These are phyloP conservation scores for Massariosphaeria phaeospora DNA, from an alignment of 495 filamentous ascomycete genomes.

Conservation along the genomic window DNA sequence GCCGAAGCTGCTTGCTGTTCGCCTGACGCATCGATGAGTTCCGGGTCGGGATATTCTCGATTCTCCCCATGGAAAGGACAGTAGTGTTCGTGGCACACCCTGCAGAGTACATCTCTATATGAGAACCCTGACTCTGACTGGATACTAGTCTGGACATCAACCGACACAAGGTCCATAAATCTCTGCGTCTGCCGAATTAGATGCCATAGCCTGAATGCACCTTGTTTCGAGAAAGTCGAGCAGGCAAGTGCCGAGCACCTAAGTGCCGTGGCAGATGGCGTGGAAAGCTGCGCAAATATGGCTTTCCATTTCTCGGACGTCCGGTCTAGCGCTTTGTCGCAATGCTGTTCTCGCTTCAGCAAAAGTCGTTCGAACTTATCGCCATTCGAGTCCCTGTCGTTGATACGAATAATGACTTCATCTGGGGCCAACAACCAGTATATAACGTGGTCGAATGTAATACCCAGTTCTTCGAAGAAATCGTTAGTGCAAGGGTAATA, in stretches of 20 bases:
- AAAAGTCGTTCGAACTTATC: background rate
- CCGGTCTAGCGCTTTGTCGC: conserved; percentile 36
- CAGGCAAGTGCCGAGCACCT: conserved; percentile 31
- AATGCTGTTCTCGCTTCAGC: background rate
- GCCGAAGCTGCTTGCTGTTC: too few relatives aligned
- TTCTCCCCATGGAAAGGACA: conserved; percentile 38
- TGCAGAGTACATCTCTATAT: background rate
- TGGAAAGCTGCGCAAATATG: conserved; percentile 29
- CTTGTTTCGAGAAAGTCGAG: conserved; percentile 32
- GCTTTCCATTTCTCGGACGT: conserved; percentile 28
- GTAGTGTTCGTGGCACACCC: conserved; percentile 3
- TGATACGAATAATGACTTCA: conserved; percentile 4
- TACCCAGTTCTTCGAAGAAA: conserved; percentile 34
- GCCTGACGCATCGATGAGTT: too few relatives aligned
- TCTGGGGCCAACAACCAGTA: conserved; percentile 16
- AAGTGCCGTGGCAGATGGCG: conserved; percentile 18
- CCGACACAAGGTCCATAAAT: background rate
- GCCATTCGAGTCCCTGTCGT: background rate
- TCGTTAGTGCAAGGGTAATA: conserved; percentile 23
- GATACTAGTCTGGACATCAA: background rate
- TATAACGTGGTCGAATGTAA: conserved; percentile 33
- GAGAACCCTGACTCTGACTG: background rate
- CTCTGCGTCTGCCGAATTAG: conserved; percentile 28
- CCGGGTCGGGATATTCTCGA: background rate
- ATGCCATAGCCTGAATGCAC: conserved; percentile 37